Conservation (phyloP, 2,329 filamentous ascomycete species). For the Pseudophaeomoniella oleicola region DNA sequence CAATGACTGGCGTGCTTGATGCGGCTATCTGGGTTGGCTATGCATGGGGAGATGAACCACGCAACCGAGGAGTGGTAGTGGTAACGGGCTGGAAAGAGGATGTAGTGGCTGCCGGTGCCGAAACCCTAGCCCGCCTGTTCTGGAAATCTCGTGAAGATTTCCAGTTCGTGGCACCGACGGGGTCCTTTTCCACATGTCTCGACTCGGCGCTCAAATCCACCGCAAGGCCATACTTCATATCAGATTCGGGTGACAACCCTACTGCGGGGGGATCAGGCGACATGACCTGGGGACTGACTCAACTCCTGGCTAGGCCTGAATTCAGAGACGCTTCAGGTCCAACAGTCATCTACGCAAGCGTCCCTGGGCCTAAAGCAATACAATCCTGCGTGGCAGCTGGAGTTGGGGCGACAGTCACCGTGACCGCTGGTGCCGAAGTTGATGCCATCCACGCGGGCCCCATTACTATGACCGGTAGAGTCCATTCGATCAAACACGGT, state of each 20-base stretch:
- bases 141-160: constrained; percentile 34
- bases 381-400: constrained; percentile 28
- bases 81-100: constrained; percentile 36
- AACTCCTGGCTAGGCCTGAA: constrained; percentile 30
- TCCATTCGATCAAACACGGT: constrained; percentile 36
- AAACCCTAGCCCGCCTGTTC: constrained; percentile 31
- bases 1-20: constrained; percentile 28
- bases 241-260: constrained; percentile 41
- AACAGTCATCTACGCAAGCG: constrained; percentile 37
- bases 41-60: constrained; percentile 40
- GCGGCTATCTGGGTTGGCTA: constrained; percentile 43
- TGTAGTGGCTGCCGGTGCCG: constrained; percentile 24
- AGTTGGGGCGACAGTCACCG: constrained; percentile 31
- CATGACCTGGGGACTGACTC: constrained; percentile 35
- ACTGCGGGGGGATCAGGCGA: constrained; percentile 41
- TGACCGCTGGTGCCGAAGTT: constrained; percentile 36
- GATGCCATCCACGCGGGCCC: constrained; percentile 34
- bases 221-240: constrained; percentile 36
- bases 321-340: constrained; percentile 23
- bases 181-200: constrained; percentile 31
- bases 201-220: constrained; percentile 27
- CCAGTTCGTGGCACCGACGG: constrained; percentile 37
- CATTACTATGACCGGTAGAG: constrained; percentile 34
- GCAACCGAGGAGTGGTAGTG: constrained; percentile 35
- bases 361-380: constrained; percentile 33